Percentiles rank a stretch among this genome's conserved stretches.
These are phyloP conservation scores for Ogataea corticis DNA, from an alignment of 805 yeast species.

Conservation along the genomic window DNA sequence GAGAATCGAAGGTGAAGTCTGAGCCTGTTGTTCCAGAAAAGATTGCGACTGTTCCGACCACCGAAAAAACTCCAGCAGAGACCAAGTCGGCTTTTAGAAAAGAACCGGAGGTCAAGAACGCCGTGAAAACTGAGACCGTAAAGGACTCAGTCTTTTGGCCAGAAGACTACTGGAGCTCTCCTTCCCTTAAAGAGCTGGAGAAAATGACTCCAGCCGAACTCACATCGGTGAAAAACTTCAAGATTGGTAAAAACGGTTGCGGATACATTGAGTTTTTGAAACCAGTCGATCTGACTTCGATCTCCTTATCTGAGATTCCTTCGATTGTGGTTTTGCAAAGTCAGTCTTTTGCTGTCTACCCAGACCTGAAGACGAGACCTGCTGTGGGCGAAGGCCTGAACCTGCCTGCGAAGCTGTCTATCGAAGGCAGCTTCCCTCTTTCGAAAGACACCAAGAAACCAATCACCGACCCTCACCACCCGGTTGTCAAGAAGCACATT, in stretches of 20 bases:
- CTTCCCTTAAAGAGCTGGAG: slow-evolving; percentile 64
- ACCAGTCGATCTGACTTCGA: slow-evolving; percentile 81
- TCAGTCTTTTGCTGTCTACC: slow-evolving; percentile 68
- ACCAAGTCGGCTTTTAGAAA: not conserved
- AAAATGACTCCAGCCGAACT: slow-evolving; percentile 62
- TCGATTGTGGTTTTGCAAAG: slow-evolving; percentile 60
- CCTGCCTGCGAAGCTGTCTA: slow-evolving; percentile 66
- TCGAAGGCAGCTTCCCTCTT: slow-evolving; percentile 82
- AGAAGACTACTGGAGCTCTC: slow-evolving; percentile 86
- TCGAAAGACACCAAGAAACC: slow-evolving; percentile 69
- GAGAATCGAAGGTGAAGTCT: slow-evolving; percentile 7
- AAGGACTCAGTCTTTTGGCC: slow-evolving; percentile 25
- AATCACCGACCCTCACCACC: slow-evolving; percentile 76
- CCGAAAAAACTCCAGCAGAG: not conserved
- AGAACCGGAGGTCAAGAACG: not conserved
- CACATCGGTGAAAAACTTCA: slow-evolving; percentile 60
- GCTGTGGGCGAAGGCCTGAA: slow-evolving; percentile 79
- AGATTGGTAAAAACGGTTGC: slow-evolving; percentile 74
- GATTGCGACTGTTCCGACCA: not conserved
- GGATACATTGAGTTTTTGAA: slow-evolving; percentile 76
- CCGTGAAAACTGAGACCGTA: not conserved
- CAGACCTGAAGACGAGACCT: slow-evolving; percentile 62
- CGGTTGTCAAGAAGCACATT: slow-evolving; percentile 67
- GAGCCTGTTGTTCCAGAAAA: not conserved
- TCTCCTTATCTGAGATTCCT: slow-evolving; percentile 66